Base-by-base conservation (phyloP, 352 stramenopile genomes). In the Globisporangium cylindrosporum region DNA sequence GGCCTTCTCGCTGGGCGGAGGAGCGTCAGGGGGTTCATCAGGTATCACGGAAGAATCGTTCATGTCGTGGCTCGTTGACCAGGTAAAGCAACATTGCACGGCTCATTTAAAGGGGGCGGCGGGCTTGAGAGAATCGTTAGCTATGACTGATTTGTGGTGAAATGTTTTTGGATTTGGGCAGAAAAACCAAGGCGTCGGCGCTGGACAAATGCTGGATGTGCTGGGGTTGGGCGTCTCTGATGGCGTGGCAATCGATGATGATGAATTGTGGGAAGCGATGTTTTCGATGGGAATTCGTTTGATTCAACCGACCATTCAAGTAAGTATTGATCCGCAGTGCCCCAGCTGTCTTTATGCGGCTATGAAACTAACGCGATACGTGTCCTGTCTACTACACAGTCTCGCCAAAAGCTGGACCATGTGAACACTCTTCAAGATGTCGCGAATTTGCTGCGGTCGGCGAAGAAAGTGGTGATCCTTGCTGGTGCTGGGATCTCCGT, bases 401-500 rank as follows among this genome's bases (percentile, higher is more conserved):
- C 81, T 22, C 72, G 81, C 36, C 79, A 84, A 36, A 89, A 89
- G 25, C 62, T 89, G 32, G 75, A 80, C 9, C 73, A 65, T 55
- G 79, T 88, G 6, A 88, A 87, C 70, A 84, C 86, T 24, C 58
- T 96, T 24, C 74, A 96, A 59, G 86, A 95, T 67, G 85, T 95
- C 18, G 87, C 89, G 14, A 61, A 81, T 25, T 64, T 96, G 51
- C 76, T 97, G 56, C 83, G 75, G 22, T 74, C 81, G 3, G 80
- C 88, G 49, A 88, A 94, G 56, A 96, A 97, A 62, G 95, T 98
- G 60, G 85, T 98, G 25, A 89, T 98, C 20, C 70, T 99, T 32
- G 90, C 90, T 24, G 97, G 97, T 22, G 97, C 97, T 10, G 97
- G 97, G n/a, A 98, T 99, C 62, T 98, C 88, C 9, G 96, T 98